Conservation (phyloP, 306 rosid genomes). For the Cucurbita pepo region DNA sequence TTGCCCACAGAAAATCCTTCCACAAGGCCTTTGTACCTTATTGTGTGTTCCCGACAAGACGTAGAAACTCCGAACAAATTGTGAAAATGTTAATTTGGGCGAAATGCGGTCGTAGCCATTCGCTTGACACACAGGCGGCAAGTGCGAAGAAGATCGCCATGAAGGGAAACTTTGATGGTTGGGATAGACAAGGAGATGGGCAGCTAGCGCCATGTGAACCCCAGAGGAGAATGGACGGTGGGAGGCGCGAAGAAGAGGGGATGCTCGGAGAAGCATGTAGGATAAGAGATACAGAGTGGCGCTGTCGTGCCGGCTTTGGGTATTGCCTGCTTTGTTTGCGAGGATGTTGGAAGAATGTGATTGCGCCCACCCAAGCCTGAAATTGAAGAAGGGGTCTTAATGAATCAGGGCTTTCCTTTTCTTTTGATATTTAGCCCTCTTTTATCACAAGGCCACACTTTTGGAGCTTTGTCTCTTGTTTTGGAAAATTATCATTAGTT, state of each 20-base stretch:
- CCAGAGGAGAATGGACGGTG: conserved; percentile 6
- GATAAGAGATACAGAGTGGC: not conserved
- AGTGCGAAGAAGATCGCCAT: not conserved
- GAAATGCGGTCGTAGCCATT: not conserved
- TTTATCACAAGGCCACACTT: not conserved
- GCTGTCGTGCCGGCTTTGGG: not conserved
- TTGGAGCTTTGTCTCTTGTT: not conserved
- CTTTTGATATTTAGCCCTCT: not conserved
- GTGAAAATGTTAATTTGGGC: conserved; percentile 5
- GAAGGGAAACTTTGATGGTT: not conserved
- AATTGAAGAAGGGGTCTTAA: not conserved
- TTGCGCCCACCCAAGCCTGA: not conserved
- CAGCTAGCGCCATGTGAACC: conserved; percentile 40
- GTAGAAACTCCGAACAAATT: conserved; percentile 21
- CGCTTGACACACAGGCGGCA: not conserved
- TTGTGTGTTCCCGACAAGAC: conserved; percentile 10
- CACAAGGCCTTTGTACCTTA: conserved; percentile 8
- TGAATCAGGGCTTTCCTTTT: not conserved
- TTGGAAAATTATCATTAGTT: not conserved
- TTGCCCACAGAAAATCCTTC: conserved; percentile 19
- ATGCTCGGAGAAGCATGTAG: conserved; percentile 1
- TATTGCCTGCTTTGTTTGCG: not conserved
- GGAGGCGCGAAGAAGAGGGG: conserved; percentile 19
- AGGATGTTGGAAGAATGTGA: not conserved
- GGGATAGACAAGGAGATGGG: conserved; percentile 10